Evolutionary conservation across 305 asterid species (phyloP).

Genomic region (Striga hermonthica): DNA sequence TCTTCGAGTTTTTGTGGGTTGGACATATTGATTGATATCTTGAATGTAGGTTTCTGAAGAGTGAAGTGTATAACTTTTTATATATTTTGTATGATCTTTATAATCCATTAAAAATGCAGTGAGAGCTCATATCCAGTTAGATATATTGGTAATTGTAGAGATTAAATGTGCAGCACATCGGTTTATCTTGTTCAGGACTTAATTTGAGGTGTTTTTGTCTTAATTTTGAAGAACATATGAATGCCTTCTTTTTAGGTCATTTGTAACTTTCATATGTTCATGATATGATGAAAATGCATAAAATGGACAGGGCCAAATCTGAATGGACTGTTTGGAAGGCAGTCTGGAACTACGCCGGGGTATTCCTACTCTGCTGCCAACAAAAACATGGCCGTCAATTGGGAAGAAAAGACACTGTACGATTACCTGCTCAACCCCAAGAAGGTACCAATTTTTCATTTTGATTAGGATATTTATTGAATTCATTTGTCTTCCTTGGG

Average conservation of each 20-base stretch:
- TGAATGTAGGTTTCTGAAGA: background rate
- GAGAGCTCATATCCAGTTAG: no score
- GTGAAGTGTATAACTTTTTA: no score
- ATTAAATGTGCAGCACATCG: no score
- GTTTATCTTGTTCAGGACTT: background rate
- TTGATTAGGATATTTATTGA: no score
- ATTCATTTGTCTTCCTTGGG: no score
- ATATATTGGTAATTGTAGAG: no score
- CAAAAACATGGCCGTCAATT: slow-evolving; percentile 81
- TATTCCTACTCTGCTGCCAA: slow-evolving; percentile 90
- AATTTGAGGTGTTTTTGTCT: background rate
- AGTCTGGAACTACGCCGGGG: slow-evolving; percentile 84
- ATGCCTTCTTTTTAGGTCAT: background rate
- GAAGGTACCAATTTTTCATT: slow-evolving; percentile 50
- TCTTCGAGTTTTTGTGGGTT: background rate
- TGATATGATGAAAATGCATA: background rate
- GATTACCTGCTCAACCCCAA: slow-evolving; percentile 90
- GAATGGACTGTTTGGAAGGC: slow-evolving; percentile 92
- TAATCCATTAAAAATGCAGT: no score
- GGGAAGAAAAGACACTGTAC: slow-evolving; percentile 84
- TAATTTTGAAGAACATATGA: no score
- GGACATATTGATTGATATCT: background rate
- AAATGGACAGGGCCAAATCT: slow-evolving; percentile 67
- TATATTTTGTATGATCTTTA: no score
- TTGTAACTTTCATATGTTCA: background rate